Evolutionary conservation across 2,329 filamentous ascomycete species (phyloP).

Genomic region (Sporothrix humicola): DNA sequence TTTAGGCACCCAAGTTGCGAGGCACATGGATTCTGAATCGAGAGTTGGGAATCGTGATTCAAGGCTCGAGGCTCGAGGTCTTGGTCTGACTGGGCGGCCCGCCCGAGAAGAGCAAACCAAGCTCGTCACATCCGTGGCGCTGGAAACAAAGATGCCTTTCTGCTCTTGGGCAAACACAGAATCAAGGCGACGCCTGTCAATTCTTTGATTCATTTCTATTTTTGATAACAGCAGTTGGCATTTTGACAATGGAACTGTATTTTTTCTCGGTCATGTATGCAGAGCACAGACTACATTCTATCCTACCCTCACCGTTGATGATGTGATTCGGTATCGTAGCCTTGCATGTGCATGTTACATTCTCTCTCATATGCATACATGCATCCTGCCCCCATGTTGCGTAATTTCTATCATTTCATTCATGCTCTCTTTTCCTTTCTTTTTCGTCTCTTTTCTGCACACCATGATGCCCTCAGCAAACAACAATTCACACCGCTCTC

Average conservation of each 20-base stretch:
- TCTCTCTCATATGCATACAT: not conserved
- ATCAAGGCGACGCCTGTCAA: too few relatives aligned
- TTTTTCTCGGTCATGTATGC: not conserved
- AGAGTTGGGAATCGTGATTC: too few relatives aligned
- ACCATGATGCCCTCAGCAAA: too few relatives aligned
- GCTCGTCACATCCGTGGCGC: slow-evolving; percentile 9
- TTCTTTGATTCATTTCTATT: too few relatives aligned
- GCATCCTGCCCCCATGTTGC: not conserved
- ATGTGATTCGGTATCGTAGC: not conserved
- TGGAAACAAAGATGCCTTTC: not conserved
- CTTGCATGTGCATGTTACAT: not conserved
- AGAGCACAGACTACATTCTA: not conserved
- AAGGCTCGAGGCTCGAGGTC: too few relatives aligned
- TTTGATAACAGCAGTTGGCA: too few relatives aligned
- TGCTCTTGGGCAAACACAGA: not conserved
- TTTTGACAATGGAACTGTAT: too few relatives aligned
- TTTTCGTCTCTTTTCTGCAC: too few relatives aligned
- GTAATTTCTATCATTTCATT: not conserved
- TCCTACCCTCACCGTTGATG: not conserved
- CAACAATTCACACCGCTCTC: slow-evolving; percentile 4
- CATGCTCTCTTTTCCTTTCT: not conserved
- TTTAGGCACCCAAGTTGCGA: too few relatives aligned
- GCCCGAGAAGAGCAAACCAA: not conserved
- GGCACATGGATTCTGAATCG: too few relatives aligned
- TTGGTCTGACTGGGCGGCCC: not conserved